phyloP scores from a whole-genome alignment of 1,284 basidiomycete genomes.

The Cutaneotrichosporon arboriforme region DNA sequence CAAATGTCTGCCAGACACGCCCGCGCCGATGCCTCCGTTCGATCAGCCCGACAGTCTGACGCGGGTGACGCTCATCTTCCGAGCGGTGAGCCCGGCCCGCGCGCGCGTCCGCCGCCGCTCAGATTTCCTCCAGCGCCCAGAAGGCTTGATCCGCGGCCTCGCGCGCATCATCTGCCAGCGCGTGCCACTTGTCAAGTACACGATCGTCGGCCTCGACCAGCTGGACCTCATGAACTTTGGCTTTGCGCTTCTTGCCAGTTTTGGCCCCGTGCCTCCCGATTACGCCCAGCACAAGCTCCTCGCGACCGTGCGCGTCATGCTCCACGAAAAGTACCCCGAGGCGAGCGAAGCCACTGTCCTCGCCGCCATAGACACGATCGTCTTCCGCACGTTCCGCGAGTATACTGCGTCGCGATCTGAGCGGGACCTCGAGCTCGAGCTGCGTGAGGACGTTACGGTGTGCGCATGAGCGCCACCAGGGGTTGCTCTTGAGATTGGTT shows the following conservation, averaged over 20 bases:
- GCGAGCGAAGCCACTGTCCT: neutral
- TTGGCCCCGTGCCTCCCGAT: neutral
- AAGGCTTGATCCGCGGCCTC: neutral
- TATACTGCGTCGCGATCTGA: neutral
- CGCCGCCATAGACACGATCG: neutral
- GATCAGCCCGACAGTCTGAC: neutral
- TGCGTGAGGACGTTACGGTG: neutral
- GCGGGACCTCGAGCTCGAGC: neutral
- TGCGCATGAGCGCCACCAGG: neutral
- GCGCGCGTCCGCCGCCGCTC: neutral
- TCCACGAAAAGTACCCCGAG: neutral
- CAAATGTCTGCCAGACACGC: neutral
- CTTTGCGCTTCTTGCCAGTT: neutral
- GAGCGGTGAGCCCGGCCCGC: neutral
- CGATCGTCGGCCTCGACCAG: neutral
- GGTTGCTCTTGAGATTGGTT: neutral
- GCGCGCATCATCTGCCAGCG: neutral
- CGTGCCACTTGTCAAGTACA: neutral
- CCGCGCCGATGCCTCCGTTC: neutral
- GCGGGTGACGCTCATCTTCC: slow-evolving; percentile 1
- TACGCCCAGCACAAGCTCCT: neutral
- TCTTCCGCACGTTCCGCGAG: neutral
- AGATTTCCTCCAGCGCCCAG: neutral
- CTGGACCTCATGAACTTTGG: neutral
- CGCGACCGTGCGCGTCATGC: neutral